Conservation (phyloP, 805 yeast genomes). For the Candida taoyuanica region DNA sequence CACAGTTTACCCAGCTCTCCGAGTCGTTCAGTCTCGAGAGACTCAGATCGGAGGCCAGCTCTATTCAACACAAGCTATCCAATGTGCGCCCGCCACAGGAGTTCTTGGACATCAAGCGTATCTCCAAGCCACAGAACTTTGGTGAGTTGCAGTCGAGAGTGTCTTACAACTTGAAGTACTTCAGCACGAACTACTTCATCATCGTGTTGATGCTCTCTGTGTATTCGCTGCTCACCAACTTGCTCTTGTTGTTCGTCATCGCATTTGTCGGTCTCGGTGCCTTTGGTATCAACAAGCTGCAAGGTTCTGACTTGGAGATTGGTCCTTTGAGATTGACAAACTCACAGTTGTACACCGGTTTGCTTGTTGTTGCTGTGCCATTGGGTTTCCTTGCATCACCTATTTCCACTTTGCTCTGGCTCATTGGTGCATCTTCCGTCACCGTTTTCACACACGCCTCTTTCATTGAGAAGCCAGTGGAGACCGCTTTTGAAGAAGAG, state of each 20-base stretch:
- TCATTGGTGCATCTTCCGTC: conserved; percentile 78
- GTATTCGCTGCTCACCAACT: conserved; percentile 85
- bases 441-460: conserved; percentile 83
- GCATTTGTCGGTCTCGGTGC: conserved; percentile 69
- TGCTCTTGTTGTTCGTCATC: conserved; percentile 78
- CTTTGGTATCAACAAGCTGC: conserved; percentile 69
- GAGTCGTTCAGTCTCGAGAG: conserved; percentile 49
- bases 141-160: conserved; percentile 88
- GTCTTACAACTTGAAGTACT: conserved; percentile 79
- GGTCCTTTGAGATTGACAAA: conserved; percentile 65
- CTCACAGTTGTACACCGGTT: conserved; percentile 78
- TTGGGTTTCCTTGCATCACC: conserved; percentile 87
- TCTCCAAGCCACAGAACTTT: conserved; percentile 87
- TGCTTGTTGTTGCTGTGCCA: conserved; percentile 72
- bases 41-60: conserved; percentile 41
- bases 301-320: conserved; percentile 77
- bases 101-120: conserved; percentile 84
- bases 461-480: conserved; percentile 91
- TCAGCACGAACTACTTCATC: conserved; percentile 77
- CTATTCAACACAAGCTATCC: conserved; percentile 60
- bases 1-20: conserved; percentile 37
- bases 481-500: conserved; percentile 88
- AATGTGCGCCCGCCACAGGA: conserved; percentile 87
- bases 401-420: conserved; percentile 85
- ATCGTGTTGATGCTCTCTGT: conserved; percentile 68